Evolutionary conservation across 1,139 yeast genomes (phyloP).

Genomic region (Yamadazyma triangularis): DNA sequence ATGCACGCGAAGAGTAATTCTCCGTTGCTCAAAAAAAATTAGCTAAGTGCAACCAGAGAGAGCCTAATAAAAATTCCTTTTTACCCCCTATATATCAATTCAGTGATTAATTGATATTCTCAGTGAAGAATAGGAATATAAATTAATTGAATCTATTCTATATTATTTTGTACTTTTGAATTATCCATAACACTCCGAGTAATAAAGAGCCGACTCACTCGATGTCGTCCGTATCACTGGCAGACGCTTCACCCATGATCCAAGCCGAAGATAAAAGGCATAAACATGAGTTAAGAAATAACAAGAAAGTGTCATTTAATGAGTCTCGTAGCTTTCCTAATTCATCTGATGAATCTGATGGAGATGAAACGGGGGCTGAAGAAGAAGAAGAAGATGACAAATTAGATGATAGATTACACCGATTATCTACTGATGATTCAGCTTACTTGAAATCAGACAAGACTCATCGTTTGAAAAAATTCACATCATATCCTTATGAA

Average conservation of each 20-base stretch:
- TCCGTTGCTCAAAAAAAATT: too few relatives aligned
- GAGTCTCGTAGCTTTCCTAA: slow-evolving; percentile 8
- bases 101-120: too few relatives aligned
- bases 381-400: slow-evolving; percentile 12
- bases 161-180: too few relatives aligned
- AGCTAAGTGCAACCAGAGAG: too few relatives aligned
- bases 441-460: background rate
- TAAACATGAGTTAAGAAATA: slow-evolving; percentile 2
- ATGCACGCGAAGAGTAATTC: too few relatives aligned
- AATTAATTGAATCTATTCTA: too few relatives aligned
- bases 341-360: slow-evolving; percentile 10
- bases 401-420: background rate
- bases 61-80: too few relatives aligned
- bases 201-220: too few relatives aligned
- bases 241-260: slow-evolving; percentile 1
- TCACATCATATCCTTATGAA: slow-evolving; percentile 14
- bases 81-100: too few relatives aligned
- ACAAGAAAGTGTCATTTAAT: slow-evolving; percentile 10
- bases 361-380: too few relatives aligned
- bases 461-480: slow-evolving; percentile 3
- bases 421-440: background rate
- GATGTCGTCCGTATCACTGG: slow-evolving; percentile 7
- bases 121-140: too few relatives aligned
- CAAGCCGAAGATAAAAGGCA: slow-evolving; percentile 1
- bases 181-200: too few relatives aligned